Base-by-base conservation (phyloP, 768 basidiomycete species). In the Austroboletus eburneus region DNA sequence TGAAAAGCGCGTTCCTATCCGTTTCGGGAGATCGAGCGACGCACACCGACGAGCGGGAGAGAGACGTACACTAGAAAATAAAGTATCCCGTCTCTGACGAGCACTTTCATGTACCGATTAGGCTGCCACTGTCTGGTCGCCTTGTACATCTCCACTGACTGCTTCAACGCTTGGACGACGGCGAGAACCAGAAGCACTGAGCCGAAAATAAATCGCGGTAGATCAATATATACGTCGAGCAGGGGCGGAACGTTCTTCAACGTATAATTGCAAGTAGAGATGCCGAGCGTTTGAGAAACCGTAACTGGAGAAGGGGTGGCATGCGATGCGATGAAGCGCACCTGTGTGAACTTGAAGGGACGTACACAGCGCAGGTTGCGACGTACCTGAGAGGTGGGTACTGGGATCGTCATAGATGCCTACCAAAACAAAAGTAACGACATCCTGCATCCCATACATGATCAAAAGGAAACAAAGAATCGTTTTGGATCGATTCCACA, bases 401-500 rank as follows among this genome's bases (percentile, higher is more conserved):
- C 13, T 21, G 2, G 41, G 33, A 24, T 39, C 22, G 32, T 35
- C 22, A 10, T 45, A 45, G 20, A 53, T 40, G 14, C 36, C 47
- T 5, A 21, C 2, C 8, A 27, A 17, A n/a, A 46, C 23, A 9
- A 49, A 20, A 9, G 37, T 16, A 21, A 35, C 9, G 4, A 48
- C 12, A 9, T 40, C 20, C 16, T 39, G 33, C 18, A 18, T 3
- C 21, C 39, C n/a, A n/a, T 37, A 50, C 18, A 53, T 12, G 12
- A 23, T 25, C 18, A 50, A 17, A 3, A 54, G 30, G 12, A 29
- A 16, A 18, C 2, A 29, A 9, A 50, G 34, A 4, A 54, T 12
- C 5, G 1, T 16, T 21, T 22, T 50, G 16, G 49, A 50, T 21
- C 30, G 42, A 39, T n/a, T n/a, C 41, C 43, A 54, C 39, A 50